These are phyloP conservation scores for Lipomyces sp. DNA, from an alignment of 805 yeast species.

Conservation along the genomic window DNA sequence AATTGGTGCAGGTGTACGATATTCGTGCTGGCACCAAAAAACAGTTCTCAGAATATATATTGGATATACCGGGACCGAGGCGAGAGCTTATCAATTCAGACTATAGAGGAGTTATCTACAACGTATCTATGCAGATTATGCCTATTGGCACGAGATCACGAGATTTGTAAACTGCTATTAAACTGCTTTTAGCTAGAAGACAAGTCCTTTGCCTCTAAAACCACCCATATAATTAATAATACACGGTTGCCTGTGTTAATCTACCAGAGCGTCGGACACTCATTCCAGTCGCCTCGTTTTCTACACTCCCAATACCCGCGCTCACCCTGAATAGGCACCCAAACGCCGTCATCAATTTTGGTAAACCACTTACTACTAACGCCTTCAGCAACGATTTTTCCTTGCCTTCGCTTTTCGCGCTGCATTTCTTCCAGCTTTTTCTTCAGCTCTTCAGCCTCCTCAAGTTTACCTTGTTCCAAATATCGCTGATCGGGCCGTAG, in stretches of 20 bases:
- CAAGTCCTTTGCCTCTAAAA: too few species aligned
- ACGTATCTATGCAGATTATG: too few species aligned
- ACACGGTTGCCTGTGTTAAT: not conserved
- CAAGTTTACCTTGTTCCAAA: conserved; percentile 72
- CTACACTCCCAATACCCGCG: conserved; percentile 33
- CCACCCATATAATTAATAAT: not conserved
- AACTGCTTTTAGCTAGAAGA: too few species aligned
- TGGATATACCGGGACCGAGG: too few species aligned
- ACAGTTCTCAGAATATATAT: too few species aligned
- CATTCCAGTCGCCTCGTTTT: conserved; percentile 23
- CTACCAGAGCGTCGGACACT: conserved; percentile 30
- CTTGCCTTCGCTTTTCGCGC: conserved; percentile 67
- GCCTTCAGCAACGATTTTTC: conserved; percentile 33
- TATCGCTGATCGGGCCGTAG: conserved; percentile 80
- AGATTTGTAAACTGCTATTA: too few species aligned
- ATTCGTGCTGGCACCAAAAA: too few species aligned
- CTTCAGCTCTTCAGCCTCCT: conserved; percentile 73
- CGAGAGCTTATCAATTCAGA: too few species aligned
- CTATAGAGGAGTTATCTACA: too few species aligned
- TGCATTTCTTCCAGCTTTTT: conserved; percentile 75
- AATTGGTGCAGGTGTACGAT: too few species aligned
- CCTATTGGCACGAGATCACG: too few species aligned
- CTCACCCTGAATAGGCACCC: conserved; percentile 35
- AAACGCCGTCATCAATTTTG: conserved; percentile 31
- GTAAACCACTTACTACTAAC: conserved; percentile 29